phyloP scores from a whole-genome alignment of 306 rosid species.

The Canavalia gladiata region DNA sequence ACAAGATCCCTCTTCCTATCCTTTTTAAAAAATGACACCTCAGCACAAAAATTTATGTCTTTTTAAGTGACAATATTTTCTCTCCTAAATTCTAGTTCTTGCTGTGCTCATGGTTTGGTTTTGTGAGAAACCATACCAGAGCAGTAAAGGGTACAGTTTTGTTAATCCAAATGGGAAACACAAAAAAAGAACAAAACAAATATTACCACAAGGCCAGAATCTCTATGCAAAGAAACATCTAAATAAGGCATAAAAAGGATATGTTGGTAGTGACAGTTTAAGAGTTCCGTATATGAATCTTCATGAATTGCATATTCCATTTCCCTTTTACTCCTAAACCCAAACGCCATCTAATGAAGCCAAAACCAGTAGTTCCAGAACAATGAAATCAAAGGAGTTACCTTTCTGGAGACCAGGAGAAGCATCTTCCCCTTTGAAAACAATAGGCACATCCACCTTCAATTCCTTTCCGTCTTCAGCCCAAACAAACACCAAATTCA shows the following conservation, averaged over 20 bases:
- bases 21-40: too few species aligned
- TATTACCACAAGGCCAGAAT: neutral
- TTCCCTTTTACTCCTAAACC: neutral
- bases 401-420: slow-evolving; percentile 91
- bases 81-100: too few species aligned
- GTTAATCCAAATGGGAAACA: too few species aligned
- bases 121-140: too few species aligned
- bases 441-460: slow-evolving; percentile 88
- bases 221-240: neutral
- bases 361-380: neutral
- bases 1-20: neutral
- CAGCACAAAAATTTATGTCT: too few species aligned
- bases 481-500: slow-evolving; percentile 94
- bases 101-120: too few species aligned
- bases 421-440: slow-evolving; percentile 81
- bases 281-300: neutral
- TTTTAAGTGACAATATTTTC: too few species aligned
- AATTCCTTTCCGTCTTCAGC: slow-evolving; percentile 84
- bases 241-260: neutral
- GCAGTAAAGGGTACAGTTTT: too few species aligned
- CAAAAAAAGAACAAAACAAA: neutral
- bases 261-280: neutral
- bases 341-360: neutral
- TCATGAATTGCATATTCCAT: slow-evolving; percentile 29
- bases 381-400: slow-evolving; percentile 36